phyloP scores from a whole-genome alignment of 228 moss, liverwort and hornwort genomes.

The Sphagnum magellanicum region DNA sequence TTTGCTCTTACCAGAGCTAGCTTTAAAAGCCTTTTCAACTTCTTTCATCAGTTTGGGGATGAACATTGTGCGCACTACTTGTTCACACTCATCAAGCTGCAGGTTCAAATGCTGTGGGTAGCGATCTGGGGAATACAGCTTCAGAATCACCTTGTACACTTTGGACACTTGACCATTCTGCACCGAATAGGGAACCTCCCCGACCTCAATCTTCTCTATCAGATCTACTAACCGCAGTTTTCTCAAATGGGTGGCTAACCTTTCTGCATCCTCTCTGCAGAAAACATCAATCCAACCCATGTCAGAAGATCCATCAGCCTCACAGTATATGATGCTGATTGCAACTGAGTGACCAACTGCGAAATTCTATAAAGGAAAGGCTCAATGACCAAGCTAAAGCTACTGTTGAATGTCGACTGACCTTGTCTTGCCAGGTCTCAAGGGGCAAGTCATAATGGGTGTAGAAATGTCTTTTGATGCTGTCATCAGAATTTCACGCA shows the following conservation, averaged over 20 bases:
- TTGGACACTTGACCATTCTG: constrained; percentile 51
- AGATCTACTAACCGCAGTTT: constrained; percentile 75
- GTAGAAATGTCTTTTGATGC: constrained; percentile 91
- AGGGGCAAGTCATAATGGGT: constrained; percentile 94
- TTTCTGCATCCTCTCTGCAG: constrained; percentile 85
- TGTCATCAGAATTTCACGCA: constrained; percentile 97
- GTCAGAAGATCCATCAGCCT: background rate
- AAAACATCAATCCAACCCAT: background rate
- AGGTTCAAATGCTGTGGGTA: constrained; percentile 66
- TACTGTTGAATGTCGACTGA: constrained; percentile 1
- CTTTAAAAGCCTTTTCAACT: constrained; percentile 53
- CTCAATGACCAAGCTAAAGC: too few relatives aligned
- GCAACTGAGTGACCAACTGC: too few relatives aligned
- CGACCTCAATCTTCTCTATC: constrained; percentile 79
- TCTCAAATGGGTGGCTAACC: constrained; percentile 70
- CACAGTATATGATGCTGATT: too few relatives aligned
- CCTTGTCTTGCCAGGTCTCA: constrained; percentile 62
- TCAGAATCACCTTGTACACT: constrained; percentile 71
- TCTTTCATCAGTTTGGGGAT: constrained; percentile 62
- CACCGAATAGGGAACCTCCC: constrained; percentile 66
- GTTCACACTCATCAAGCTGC: constrained; percentile 37
- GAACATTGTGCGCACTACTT: constrained; percentile 50
- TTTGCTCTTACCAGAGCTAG: constrained; percentile 56
- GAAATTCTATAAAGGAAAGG: too few relatives aligned
- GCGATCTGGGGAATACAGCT: constrained; percentile 59